These are phyloP conservation scores for Pyricularia pennisetigena DNA, from an alignment of 2,329 filamentous ascomycete genomes.

Conservation along the genomic window DNA sequence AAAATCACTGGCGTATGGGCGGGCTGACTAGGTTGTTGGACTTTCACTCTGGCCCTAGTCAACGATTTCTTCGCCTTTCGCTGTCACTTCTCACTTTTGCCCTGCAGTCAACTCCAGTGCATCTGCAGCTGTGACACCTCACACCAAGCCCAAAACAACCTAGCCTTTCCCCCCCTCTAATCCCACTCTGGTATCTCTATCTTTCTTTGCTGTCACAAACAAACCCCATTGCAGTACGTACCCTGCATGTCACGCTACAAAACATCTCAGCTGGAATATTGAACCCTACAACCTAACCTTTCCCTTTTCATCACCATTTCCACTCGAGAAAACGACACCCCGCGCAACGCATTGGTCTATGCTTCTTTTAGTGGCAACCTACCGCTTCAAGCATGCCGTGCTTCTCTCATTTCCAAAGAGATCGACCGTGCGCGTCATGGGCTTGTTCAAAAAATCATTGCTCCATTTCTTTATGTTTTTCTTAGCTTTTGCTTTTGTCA, in stretches of 20 bases:
- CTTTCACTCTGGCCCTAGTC: not conserved
- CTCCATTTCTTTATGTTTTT: not conserved
- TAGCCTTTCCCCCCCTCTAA: not conserved
- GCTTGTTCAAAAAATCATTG: not conserved
- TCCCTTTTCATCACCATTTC: not conserved
- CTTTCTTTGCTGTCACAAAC: not conserved
- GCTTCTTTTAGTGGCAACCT: not conserved
- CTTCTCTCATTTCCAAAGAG: not conserved
- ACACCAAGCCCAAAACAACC: not conserved
- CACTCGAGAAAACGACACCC: not conserved
- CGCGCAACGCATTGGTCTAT: not conserved
- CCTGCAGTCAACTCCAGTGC: not conserved
- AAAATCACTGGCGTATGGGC: not conserved
- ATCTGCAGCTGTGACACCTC: not conserved
- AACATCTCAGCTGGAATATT: not conserved
- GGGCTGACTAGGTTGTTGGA: not conserved
- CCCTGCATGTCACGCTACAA: not conserved
- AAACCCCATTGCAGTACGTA: not conserved
- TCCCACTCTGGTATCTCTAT: not conserved
- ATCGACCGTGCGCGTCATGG: not conserved
- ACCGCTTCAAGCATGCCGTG: constrained; percentile 1
- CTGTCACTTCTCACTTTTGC: not conserved
- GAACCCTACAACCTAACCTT: not conserved
- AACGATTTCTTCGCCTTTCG: not conserved
- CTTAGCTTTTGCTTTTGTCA: not conserved